Conservation (phyloP, 306 rosid species). For the Rubus idaeus region DNA sequence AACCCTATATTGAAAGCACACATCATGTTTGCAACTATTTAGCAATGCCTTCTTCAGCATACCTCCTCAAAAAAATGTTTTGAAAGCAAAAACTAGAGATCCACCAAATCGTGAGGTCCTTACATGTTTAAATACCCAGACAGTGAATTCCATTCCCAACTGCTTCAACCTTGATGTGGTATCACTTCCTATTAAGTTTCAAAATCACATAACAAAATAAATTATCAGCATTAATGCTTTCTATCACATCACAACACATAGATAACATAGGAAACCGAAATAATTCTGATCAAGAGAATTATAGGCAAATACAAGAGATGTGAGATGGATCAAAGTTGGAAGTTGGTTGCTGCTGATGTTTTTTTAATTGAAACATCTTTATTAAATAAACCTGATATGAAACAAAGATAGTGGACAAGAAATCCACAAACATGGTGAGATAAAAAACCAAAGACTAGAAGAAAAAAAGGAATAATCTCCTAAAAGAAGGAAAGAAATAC, state of each 20-base stretch:
- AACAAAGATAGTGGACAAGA: too few relatives aligned
- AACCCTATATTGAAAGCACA: neutral
- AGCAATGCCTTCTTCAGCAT: neutral
- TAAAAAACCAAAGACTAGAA: too few relatives aligned
- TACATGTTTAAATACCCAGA: constrained; percentile 98
- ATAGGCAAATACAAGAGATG: neutral
- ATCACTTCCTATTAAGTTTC: constrained; percentile 57
- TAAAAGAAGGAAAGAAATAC: too few relatives aligned
- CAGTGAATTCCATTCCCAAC: constrained; percentile 96
- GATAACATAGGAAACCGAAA: neutral
- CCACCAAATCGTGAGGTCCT: constrained; percentile 37
- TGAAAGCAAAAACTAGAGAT: constrained; percentile 6
- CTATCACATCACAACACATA: constrained; percentile 10
- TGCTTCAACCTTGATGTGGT: constrained; percentile 93
- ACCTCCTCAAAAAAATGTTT: neutral
- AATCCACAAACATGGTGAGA: too few relatives aligned
- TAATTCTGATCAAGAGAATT: neutral
- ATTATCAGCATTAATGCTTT: neutral
- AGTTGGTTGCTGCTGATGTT: neutral
- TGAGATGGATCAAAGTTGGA: neutral
- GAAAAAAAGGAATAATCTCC: too few relatives aligned
- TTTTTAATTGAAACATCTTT: too few relatives aligned
- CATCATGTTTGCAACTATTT: neutral
- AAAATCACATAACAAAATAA: constrained; percentile 28
- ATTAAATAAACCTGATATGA: too few relatives aligned